Base-by-base conservation (phyloP, 108 stramenopile genomes). In the Chaetoceros tenuissimus region DNA sequence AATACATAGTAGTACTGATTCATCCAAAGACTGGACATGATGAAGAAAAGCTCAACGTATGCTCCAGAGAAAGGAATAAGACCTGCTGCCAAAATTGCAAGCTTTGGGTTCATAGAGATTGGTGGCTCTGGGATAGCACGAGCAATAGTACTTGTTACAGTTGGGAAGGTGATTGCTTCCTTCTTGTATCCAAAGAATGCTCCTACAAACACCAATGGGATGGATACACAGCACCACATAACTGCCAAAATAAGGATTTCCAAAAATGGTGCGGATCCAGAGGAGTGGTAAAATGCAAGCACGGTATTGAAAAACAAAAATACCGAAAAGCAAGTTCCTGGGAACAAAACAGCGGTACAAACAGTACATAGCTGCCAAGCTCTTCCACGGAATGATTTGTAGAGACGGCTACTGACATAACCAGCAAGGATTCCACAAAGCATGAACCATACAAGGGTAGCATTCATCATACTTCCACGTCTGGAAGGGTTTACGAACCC, bases 1-100 rank as follows among this genome's bases (percentile, higher is more conserved):
- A 99, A 99, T 53, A 99, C 96, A 67, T 97, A 97, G 84, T 97
- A 99, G 89, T 92, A 99, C 64, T 96, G 92, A 67, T 96, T 96
- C 95, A 99, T 96, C 98, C 98, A 99, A 67, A 99, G 65, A 52
- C 78, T 81, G 40, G 89, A 89, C 83, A 97, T 89, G 85, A 99
- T 99, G 87, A 97, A 99, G 72, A 97, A 99, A 27, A 99, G 79
- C 72, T 99, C 98, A 25, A 97, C 97, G 72, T 96, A 99, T 24
- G 96, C 96, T 23, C 96, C 97, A 0, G 94, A 96, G 63, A 97
- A 99, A 3, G 96, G 98, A 59, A 99, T 81, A 60, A 97, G 74
- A 29, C 93, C 98, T 1, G 95, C 92, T 31, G 92, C 52, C 31
- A 71, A 17, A 55, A 92, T 82, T 43, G 84, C 85, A 44, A 96